phyloP scores from a whole-genome alignment of 257 asterid genomes.

The Capsicum chinense region DNA sequence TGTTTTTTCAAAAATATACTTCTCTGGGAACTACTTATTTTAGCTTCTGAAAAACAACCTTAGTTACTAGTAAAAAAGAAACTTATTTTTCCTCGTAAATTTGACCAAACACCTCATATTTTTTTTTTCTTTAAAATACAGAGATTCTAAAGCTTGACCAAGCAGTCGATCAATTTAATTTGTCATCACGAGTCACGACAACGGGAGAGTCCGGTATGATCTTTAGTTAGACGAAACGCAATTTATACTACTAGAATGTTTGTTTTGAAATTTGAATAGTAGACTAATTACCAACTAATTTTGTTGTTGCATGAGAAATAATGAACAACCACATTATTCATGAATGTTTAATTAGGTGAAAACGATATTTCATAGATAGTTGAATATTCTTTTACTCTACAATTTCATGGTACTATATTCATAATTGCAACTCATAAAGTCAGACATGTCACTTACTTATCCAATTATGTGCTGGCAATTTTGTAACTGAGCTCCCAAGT shows the following conservation, averaged over 20 bases:
- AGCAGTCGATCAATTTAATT: no score
- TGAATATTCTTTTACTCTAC: not conserved
- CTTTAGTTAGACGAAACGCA: not conserved
- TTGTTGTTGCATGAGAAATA: constrained; percentile 4
- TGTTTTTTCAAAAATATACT: no score
- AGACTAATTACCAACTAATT: not conserved
- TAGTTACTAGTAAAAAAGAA: no score
- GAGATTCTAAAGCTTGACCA: no score
- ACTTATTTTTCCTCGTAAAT: no score
- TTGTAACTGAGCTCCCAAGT: constrained; percentile 26
- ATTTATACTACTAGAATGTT: not conserved
- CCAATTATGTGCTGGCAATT: constrained; percentile 8
- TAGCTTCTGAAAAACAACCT: no score
- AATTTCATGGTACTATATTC: not conserved
- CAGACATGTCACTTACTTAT: not conserved
- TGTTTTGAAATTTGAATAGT: constrained; percentile 2
- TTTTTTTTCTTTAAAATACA: no score
- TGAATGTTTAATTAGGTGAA: not conserved
- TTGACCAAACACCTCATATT: no score
- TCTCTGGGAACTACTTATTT: no score
- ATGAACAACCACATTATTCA: not conserved
- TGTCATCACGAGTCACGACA: not conserved
- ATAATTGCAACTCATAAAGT: not conserved
- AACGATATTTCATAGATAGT: not conserved
- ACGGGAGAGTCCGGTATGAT: not conserved